Conservation (phyloP, 495 filamentous ascomycete species). For the Lasiosphaeria hispida region DNA sequence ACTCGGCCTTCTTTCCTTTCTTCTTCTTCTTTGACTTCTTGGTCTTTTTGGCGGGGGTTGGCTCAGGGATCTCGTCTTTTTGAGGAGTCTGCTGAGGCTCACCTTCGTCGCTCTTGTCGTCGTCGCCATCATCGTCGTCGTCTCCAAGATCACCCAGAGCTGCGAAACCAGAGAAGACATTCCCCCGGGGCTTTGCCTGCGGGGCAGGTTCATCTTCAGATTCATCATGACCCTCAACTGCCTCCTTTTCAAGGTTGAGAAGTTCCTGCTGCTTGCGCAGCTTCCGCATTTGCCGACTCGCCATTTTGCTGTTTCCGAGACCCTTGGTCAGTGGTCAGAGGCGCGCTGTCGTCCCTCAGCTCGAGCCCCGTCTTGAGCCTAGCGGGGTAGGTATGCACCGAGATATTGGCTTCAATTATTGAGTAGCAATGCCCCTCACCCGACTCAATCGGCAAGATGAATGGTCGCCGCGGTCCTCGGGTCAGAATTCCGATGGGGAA, state of each 20-base stretch:
- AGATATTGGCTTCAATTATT: no score
- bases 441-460: no score
- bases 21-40: constrained; percentile 63
- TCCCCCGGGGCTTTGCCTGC: constrained; percentile 36
- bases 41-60: constrained; percentile 44
- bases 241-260: constrained; percentile 30
- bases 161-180: constrained; percentile 50
- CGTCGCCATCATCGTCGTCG: constrained; percentile 36
- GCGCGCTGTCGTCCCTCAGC: no score
- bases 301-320: constrained; percentile 52
- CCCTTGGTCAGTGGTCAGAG: no score
- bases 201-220: constrained; percentile 43
- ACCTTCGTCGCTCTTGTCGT: constrained; percentile 46
- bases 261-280: constrained; percentile 69
- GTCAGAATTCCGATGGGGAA: no score
- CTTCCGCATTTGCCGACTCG: constrained; percentile 74
- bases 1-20: constrained; percentile 41
- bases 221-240: constrained; percentile 43
- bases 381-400: no score
- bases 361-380: no score
- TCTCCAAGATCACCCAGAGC: constrained; percentile 43
- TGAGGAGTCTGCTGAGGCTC: constrained; percentile 21
- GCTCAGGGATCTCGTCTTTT: constrained; percentile 28
- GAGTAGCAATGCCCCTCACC: no score
- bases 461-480: no score